Percentiles rank a stretch among this genome's conserved stretches.
Conservation (phyloP, 2,329 filamentous ascomycete genomes). For the Apiospora phragmitis region DNA sequence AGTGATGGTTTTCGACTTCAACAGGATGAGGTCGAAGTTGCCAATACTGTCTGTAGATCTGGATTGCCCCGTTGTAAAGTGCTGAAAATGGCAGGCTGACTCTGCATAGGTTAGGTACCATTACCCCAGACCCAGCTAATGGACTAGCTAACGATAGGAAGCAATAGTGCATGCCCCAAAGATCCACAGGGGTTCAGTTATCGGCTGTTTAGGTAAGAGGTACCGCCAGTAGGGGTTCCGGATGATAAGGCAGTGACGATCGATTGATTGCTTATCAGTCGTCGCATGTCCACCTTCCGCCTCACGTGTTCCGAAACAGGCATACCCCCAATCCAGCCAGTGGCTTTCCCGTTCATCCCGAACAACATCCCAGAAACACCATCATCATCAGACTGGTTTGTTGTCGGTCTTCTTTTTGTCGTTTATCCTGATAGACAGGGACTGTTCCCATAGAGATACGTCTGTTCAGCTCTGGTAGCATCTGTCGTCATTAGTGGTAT, state of each 20-base stretch:
- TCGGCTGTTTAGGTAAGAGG: neutral
- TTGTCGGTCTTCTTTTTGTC: neutral
- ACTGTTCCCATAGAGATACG: neutral
- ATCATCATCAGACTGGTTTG: neutral
- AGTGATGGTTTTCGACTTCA: too few relatives aligned
- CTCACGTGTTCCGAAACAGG: constrained; percentile 7
- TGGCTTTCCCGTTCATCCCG: neutral
- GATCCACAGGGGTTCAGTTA: neutral
- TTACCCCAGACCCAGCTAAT: constrained; percentile 5
- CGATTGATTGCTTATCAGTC: constrained; percentile 5
- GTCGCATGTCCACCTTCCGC: neutral
- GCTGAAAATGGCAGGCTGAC: neutral
- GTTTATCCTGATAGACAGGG: neutral
- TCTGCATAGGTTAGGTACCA: neutral
- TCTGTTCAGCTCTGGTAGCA: neutral
- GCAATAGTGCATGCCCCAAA: neutral
- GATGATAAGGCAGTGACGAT: neutral
- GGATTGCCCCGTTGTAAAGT: neutral
- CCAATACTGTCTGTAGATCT: neutral
- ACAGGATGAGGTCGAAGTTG: too few relatives aligned
- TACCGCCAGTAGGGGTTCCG: neutral
- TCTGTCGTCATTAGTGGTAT: neutral
- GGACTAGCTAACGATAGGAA: neutral
- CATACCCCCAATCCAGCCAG: neutral
- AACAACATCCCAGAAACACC: neutral